These are phyloP conservation scores for Plasmodium inui DNA, from an alignment of 169 alveolate genomes.

Conservation along the genomic window DNA sequence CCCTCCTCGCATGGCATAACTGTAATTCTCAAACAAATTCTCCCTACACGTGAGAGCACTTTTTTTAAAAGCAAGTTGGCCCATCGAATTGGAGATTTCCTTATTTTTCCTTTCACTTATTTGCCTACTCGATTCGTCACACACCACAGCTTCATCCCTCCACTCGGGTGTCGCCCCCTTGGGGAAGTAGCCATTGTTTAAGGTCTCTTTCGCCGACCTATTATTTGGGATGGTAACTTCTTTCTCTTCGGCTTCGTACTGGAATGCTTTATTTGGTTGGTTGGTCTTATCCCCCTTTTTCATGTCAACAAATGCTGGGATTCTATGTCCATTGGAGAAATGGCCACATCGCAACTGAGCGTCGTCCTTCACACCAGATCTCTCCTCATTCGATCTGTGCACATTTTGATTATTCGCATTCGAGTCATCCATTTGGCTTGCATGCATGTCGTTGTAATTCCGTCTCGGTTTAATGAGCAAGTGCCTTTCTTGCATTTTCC, in stretches of 20 bases:
- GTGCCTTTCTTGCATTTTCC: conserved; percentile 16
- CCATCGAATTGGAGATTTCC: not conserved
- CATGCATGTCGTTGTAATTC: not conserved
- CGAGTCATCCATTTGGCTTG: conserved; percentile 8
- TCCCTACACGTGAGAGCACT: not conserved
- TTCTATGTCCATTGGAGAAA: conserved; percentile 7
- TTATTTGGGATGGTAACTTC: not conserved
- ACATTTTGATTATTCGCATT: not conserved
- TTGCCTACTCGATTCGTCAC: not conserved
- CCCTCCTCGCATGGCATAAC: not conserved
- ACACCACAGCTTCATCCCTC: not conserved
- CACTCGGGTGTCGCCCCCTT: not conserved
- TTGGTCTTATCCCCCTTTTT: not conserved
- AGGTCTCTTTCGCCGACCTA: not conserved
- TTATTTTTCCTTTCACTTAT: not conserved
- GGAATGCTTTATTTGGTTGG: not conserved
- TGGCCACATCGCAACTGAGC: not conserved
- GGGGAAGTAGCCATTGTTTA: not conserved
- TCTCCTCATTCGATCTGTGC: not conserved
- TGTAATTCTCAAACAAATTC: not conserved
- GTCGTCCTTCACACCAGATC: not conserved
- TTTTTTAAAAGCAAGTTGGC: not conserved
- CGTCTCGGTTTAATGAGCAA: conserved; percentile 15
- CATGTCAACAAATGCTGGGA: not conserved
- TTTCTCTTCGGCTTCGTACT: not conserved